Conservation (phyloP, 768 basidiomycete species). For the Trametes gibbosa region DNA sequence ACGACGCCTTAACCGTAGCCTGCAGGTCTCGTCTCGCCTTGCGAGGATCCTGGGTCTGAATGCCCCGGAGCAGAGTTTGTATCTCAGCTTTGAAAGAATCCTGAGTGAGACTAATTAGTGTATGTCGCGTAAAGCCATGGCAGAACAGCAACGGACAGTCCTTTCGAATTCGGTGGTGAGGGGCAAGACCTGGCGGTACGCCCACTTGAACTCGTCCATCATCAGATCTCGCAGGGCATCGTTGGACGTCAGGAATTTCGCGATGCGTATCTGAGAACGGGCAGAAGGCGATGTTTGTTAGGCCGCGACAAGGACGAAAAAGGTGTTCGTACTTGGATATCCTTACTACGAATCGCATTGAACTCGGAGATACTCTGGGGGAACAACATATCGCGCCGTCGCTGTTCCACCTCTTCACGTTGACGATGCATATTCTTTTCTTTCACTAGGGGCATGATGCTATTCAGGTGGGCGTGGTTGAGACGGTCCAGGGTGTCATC, state of each 20-base stretch:
- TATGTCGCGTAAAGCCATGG: neutral
- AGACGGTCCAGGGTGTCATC: conserved; percentile 17
- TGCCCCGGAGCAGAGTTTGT: neutral
- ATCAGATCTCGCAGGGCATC: conserved; percentile 42
- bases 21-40: conserved; percentile 2
- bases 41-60: conserved; percentile 19
- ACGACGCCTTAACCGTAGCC: neutral
- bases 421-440: conserved; percentile 13
- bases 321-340: conserved; percentile 27
- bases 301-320: too few relatives aligned
- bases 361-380: conserved; percentile 32
- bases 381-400: conserved; percentile 34
- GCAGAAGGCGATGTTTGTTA: neutral
- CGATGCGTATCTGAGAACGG: conserved; percentile 48
- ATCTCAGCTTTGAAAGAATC: conserved; percentile 10
- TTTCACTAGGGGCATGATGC: conserved; percentile 19
- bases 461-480: conserved; percentile 33
- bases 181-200: conserved; percentile 45
- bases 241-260: conserved; percentile 40
- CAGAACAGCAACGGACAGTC: conserved; percentile 35
- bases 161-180: conserved; percentile 39
- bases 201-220: conserved; percentile 50
- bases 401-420: conserved; percentile 25
- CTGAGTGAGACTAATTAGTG: neutral
- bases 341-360: conserved; percentile 33